Conservation (phyloP, 1,139 yeast species). For the Pichia sp. region DNA sequence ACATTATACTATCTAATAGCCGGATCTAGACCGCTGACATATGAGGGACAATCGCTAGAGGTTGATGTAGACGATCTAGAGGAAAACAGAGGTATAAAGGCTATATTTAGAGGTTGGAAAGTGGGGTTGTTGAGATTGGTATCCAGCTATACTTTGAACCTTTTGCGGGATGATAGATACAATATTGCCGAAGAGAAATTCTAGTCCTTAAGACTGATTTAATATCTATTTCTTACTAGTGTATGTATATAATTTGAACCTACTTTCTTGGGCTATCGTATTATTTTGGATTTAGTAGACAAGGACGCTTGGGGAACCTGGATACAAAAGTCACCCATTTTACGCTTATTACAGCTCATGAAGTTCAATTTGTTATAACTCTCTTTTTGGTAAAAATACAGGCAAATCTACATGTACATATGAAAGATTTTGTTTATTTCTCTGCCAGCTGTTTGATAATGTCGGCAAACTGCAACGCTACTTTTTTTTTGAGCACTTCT, state of each 20-base stretch:
- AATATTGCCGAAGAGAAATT: slow-evolving; percentile 41
- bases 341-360: no score
- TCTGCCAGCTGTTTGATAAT: slow-evolving; percentile 53
- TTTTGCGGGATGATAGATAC: slow-evolving; percentile 51
- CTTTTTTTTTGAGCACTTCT: slow-evolving; percentile 47
- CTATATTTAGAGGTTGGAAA: slow-evolving; percentile 87
- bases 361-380: no score
- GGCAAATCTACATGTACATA: no score
- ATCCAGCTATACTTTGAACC: slow-evolving; percentile 79
- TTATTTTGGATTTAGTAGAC: no score
- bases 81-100: slow-evolving; percentile 40
- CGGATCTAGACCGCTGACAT: slow-evolving; percentile 34
- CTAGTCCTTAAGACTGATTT: slow-evolving; percentile 13
- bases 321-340: no score
- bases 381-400: no score
- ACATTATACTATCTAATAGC: slow-evolving; percentile 45
- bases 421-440: slow-evolving; percentile 13
- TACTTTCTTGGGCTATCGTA: no score
- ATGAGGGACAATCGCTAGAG: slow-evolving; percentile 26
- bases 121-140: slow-evolving; percentile 73
- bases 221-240: background rate
- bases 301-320: no score
- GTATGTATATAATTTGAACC: background rate
- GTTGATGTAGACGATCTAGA: slow-evolving; percentile 31
- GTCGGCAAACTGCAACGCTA: slow-evolving; percentile 67